Percentiles rank a stretch among this genome's conserved stretches.
These are phyloP conservation scores for Xylaria palmicola DNA, from an alignment of 495 filamentous ascomycete genomes.

Conservation along the genomic window DNA sequence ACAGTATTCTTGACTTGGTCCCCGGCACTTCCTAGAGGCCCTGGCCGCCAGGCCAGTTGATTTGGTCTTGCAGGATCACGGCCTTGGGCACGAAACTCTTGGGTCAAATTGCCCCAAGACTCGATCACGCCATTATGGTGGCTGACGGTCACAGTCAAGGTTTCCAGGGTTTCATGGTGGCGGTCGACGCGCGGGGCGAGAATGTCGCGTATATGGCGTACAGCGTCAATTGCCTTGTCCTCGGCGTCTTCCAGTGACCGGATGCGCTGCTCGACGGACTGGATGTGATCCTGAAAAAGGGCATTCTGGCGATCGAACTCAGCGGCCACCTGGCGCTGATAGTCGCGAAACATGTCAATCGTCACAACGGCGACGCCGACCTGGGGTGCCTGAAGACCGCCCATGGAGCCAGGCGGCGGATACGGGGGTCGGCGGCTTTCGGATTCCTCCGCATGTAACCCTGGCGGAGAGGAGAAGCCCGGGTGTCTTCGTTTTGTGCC, in stretches of 20 bases:
- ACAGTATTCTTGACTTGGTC: constrained; percentile 9
- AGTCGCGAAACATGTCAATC: constrained; percentile 13
- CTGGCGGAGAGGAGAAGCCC: constrained; percentile 11
- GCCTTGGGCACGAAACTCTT: constrained; percentile 10
- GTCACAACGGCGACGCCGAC: constrained; percentile 12
- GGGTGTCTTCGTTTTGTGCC: constrained; percentile 11
- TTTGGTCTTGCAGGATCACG: constrained; percentile 1
- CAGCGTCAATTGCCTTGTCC: constrained; percentile 16
- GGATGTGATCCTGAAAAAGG: constrained; percentile 4
- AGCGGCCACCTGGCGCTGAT: constrained; percentile 7
- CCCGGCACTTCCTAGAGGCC: constrained; percentile 1
- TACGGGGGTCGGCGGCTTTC: constrained; percentile 9
- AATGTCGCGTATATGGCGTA: constrained; percentile 11
- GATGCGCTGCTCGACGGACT: constrained; percentile 10
- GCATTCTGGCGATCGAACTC: constrained; percentile 6
- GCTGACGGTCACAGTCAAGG: neutral
- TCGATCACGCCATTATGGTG: constrained; percentile 1
- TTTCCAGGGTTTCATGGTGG: neutral
- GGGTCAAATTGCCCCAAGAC: neutral
- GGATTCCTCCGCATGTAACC: constrained; percentile 10
- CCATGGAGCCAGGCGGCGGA: constrained; percentile 9
- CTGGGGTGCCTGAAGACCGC: constrained; percentile 15
- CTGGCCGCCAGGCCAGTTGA: constrained; percentile 10
- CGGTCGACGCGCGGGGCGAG: constrained; percentile 7
- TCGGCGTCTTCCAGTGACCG: constrained; percentile 15